Conservation (phyloP, 768 basidiomycete species). For the Trametes cinnabarina region DNA sequence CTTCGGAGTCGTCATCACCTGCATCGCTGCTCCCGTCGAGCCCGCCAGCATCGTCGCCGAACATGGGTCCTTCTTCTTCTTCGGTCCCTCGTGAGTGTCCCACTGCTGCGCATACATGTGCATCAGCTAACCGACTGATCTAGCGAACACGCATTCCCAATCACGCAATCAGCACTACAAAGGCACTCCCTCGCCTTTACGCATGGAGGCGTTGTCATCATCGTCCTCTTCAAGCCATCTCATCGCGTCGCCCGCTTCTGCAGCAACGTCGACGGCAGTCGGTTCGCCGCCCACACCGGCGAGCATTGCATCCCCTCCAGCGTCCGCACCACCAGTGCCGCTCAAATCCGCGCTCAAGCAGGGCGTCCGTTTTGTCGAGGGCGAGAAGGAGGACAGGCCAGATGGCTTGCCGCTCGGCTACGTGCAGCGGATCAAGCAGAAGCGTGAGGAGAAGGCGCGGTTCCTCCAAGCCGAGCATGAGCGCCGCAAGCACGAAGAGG, state of each 20-base stretch:
- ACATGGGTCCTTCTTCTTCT: not conserved
- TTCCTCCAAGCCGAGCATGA: slow-evolving; percentile 54
- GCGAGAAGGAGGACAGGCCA: slow-evolving; percentile 13
- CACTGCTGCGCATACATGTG: not conserved
- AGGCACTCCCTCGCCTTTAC: slow-evolving; percentile 29
- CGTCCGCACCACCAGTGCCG: slow-evolving; percentile 1
- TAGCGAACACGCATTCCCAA: slow-evolving; percentile 18
- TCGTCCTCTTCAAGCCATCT: not conserved
- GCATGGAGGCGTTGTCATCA: slow-evolving; percentile 25
- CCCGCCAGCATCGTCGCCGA: not conserved
- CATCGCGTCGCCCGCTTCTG: not conserved
- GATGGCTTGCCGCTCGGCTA: slow-evolving; percentile 69
- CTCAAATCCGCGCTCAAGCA: slow-evolving; percentile 19
- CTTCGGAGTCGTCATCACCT: not conserved
- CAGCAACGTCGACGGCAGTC: not conserved
- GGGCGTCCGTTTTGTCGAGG: slow-evolving; percentile 15
- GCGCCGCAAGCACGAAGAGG: slow-evolving; percentile 37
- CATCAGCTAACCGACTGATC: not conserved
- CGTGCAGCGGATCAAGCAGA: slow-evolving; percentile 68
- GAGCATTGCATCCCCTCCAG: slow-evolving; percentile 1
- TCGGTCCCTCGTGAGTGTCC: slow-evolving; percentile 6
- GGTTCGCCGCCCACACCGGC: not conserved
- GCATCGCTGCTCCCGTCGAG: slow-evolving; percentile 11
- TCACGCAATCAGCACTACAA: slow-evolving; percentile 27
- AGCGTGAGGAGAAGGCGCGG: slow-evolving; percentile 67